phyloP scores from a whole-genome alignment of 202 grass and related monocot species.

The Carex sylvatica region DNA sequence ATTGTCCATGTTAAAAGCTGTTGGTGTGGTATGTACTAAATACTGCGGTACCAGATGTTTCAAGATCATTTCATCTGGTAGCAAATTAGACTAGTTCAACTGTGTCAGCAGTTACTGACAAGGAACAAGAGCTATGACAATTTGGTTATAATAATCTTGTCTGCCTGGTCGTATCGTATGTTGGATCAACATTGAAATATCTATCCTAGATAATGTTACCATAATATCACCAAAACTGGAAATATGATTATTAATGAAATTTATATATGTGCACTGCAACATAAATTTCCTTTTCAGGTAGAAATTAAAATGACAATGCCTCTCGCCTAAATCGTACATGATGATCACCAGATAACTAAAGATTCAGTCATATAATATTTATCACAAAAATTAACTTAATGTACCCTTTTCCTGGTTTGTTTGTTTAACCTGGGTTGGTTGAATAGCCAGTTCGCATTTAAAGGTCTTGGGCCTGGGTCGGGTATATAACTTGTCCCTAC shows the following conservation, averaged over 20 bases:
- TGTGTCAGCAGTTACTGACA: not conserved
- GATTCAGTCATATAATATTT: not conserved
- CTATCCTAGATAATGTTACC: not conserved
- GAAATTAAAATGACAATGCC: not conserved
- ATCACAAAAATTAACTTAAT: not conserved
- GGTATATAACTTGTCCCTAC: not conserved
- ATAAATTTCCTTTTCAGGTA: not conserved
- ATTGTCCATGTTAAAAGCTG: not conserved
- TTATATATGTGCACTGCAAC: not conserved
- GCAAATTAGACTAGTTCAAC: not conserved
- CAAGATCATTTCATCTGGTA: not conserved
- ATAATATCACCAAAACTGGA: not conserved
- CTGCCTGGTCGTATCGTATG: not conserved
- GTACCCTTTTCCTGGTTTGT: not conserved
- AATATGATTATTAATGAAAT: conserved; percentile 6
- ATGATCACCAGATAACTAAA: not conserved
- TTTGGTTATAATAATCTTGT: conserved; percentile 3
- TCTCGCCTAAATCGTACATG: not conserved
- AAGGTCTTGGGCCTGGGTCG: not conserved
- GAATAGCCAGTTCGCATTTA: not conserved
- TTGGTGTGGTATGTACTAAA: not conserved
- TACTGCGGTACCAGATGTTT: not conserved
- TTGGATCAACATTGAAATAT: not conserved
- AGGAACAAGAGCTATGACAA: not conserved
- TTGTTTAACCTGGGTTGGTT: not conserved